phyloP scores from a whole-genome alignment of 2,329 filamentous ascomycete species.

The Stachybotrys chlorohalonatus region DNA sequence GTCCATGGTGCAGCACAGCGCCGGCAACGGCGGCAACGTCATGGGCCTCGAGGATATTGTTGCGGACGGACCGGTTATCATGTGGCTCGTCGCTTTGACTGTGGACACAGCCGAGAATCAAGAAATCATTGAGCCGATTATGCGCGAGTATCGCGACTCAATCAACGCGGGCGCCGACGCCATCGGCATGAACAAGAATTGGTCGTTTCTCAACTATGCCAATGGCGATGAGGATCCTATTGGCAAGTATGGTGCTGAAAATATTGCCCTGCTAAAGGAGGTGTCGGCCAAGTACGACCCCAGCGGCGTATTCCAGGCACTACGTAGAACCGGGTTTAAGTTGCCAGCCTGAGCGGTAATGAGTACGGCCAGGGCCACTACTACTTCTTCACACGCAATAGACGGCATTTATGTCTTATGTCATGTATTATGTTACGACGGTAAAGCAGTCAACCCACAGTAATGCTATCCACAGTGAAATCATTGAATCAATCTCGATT shows the following conservation, averaged over 20 bases:
- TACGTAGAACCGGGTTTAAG: constrained; percentile 19
- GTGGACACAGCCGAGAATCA: constrained; percentile 25
- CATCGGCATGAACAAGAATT: constrained; percentile 20
- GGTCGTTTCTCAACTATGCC: constrained; percentile 35
- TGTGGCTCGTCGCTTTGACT: constrained; percentile 29
- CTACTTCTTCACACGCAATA: too few species aligned
- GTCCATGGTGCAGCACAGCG: constrained; percentile 14
- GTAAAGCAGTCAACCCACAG: too few species aligned
- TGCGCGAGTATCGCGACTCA: constrained; percentile 12
- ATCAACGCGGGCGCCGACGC: constrained; percentile 15
- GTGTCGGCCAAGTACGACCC: constrained; percentile 23
- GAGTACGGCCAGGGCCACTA: neutral
- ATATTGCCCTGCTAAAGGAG: constrained; percentile 18
- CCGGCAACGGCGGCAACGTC: constrained; percentile 18
- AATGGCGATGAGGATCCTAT: constrained; percentile 27
- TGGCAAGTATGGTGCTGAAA: constrained; percentile 24
- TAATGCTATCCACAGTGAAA: too few species aligned
- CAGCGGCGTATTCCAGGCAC: constrained; percentile 21
- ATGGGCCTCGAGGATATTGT: constrained; percentile 23
- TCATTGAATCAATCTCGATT: too few species aligned
- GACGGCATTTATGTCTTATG: too few species aligned
- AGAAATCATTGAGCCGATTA: constrained; percentile 19
- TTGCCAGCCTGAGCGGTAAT: constrained; percentile 5
- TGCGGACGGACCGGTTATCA: constrained; percentile 22
- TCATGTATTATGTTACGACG: too few species aligned